These are phyloP conservation scores for Musa beccarii DNA, from an alignment of 176 grass and related monocot species.

Conservation along the genomic window DNA sequence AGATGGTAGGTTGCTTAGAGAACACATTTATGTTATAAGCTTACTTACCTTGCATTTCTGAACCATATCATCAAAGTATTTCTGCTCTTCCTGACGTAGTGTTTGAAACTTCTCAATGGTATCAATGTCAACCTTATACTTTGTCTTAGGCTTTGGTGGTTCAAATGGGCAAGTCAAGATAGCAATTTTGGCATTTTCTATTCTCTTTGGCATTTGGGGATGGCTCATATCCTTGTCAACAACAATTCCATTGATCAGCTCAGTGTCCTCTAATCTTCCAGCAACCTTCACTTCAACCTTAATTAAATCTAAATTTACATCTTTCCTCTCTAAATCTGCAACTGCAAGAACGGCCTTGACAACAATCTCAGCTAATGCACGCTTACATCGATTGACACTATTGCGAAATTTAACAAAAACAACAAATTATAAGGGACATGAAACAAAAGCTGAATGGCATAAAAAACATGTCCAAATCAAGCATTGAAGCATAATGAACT, in stretches of 20 bases:
- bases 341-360: conserved; percentile 94
- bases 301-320: conserved; percentile 92
- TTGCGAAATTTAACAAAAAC: too few relatives aligned
- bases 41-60: conserved; percentile 85
- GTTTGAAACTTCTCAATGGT: conserved; percentile 90
- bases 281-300: conserved; percentile 95
- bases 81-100: conserved; percentile 57
- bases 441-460: not conserved
- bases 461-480: too few relatives aligned
- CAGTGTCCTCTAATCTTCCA: conserved; percentile 89
- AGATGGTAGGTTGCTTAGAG: not conserved
- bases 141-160: conserved; percentile 96
- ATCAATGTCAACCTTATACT: conserved; percentile 99
- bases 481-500: too few relatives aligned
- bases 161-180: conserved; percentile 97
- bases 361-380: conserved; percentile 58
- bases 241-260: conserved; percentile 77
- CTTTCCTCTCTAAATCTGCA: conserved; percentile 94
- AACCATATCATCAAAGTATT: conserved; percentile 99
- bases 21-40: not conserved
- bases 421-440: too few relatives aligned
- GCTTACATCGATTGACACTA: conserved; percentile 86
- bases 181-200: conserved; percentile 87
- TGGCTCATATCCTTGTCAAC: conserved; percentile 99
- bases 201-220: conserved; percentile 97